These are phyloP conservation scores for Datura wrightii DNA, from an alignment of 257 asterid genomes.

Conservation along the genomic window DNA sequence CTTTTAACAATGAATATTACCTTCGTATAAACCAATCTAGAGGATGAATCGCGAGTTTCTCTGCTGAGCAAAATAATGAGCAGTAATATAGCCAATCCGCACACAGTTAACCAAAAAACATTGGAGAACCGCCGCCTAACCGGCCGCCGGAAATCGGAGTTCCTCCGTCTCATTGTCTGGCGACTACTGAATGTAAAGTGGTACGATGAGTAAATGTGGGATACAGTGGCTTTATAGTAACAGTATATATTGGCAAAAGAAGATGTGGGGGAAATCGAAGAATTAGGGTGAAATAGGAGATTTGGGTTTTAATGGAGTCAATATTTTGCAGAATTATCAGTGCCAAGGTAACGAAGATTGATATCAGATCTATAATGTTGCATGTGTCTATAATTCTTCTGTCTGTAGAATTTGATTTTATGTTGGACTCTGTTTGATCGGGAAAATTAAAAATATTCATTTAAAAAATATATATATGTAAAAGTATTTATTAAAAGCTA, in stretches of 20 bases:
- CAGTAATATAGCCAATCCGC: conserved; percentile 65
- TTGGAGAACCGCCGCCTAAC: conserved; percentile 73
- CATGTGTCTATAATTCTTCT: neutral
- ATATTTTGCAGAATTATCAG: neutral
- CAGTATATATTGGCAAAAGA: neutral
- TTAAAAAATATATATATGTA: no score
- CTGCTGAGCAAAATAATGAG: conserved; percentile 67
- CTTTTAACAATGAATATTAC: conserved; percentile 38
- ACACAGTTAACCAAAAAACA: conserved; percentile 63
- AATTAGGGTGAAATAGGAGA: neutral
- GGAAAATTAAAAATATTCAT: neutral
- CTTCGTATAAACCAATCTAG: conserved; percentile 68
- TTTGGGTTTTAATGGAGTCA: neutral
- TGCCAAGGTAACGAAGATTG: neutral
- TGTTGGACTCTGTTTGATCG: neutral
- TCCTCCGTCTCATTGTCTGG: conserved; percentile 77
- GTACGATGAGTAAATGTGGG: neutral
- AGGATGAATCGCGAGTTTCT: conserved; percentile 58
- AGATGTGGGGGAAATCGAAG: neutral
- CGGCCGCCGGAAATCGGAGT: conserved; percentile 80
- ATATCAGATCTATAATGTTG: conserved; percentile 5
- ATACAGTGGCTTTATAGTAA: neutral
- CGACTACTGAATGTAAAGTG: neutral
- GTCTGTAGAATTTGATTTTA: no score
- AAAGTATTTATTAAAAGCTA: no score